phyloP scores from a whole-genome alignment of 1,139 yeast genomes.

The Saccharomyces hybrid region DNA sequence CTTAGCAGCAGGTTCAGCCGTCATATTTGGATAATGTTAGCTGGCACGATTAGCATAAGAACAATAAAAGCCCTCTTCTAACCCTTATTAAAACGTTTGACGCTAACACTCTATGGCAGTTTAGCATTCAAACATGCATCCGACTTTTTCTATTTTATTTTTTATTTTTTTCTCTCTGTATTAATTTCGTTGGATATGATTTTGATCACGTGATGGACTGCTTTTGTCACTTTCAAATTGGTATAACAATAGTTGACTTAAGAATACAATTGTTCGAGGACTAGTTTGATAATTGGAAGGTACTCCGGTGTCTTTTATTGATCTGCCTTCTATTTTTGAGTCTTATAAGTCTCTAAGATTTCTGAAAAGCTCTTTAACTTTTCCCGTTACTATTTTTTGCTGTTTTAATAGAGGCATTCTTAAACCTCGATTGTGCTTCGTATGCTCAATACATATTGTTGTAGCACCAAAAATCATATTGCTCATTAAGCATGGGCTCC shows the following conservation, averaged over 20 bases:
- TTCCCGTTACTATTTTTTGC: background rate
- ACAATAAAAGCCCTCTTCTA: background rate
- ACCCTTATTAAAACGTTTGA: background rate
- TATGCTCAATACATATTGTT: background rate
- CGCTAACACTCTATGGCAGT: background rate
- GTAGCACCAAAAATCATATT: background rate
- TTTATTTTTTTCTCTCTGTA: background rate
- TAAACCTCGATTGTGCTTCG: background rate
- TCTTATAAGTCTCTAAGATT: background rate
- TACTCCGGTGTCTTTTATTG: background rate
- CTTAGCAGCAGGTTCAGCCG: slow-evolving; percentile 26
- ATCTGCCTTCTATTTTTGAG: background rate
- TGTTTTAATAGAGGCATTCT: background rate
- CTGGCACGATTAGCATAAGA: background rate
- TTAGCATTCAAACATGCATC: background rate
- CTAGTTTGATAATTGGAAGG: background rate
- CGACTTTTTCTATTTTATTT: background rate
- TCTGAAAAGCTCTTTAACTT: background rate
- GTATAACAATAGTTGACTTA: background rate
- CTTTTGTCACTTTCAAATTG: background rate
- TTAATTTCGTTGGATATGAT: background rate
- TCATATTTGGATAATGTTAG: slow-evolving; percentile 8
- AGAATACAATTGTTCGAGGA: background rate
- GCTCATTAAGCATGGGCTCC: background rate
- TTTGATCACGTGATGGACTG: background rate